Base-by-base conservation (phyloP, 805 yeast species). In the Starmerella asiatica region DNA sequence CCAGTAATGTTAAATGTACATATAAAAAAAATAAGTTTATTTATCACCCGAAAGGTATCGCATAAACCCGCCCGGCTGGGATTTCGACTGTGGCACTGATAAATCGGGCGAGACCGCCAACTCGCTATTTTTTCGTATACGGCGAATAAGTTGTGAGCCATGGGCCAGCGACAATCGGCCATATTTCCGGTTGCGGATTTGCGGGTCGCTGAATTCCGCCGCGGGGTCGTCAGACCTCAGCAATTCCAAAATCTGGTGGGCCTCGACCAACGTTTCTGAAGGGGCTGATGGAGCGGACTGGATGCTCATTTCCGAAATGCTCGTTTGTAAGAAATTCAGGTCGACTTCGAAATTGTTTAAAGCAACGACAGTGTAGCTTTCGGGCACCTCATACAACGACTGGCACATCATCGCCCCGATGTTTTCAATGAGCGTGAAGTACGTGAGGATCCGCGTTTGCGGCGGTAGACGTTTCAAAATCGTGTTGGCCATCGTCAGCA, bases 341-440 rank as follows among this genome's bases (percentile, higher is more conserved):
- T 88, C 97, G 21, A 71, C 55, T 50, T 81, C 82, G 56, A 88
- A 86, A 57, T 85, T 86, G 34, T 61, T 61, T 5, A 77, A 63
- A 0, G 88, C 79, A 42, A 62, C 76, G 18, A 66, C 64, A 17
- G 84, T 75, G 48, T 73, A 75, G 9, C 62, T 56, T 2, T 64
- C 56, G 1, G 68, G 69, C 1, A 75, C 71, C 16, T 69, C 68
- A 28, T 67, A 59, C 33, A 74, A 63, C 44, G 86, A 63, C 32
- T 69, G 67, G 45, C 80, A 64, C 56, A 88, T 73, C 45, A 76
- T 73, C 30, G 76, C 71, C 0, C 93, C 76, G 44, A 91, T 70
- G 47, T 80, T 76, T 61, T 86, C 97, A 56, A 82, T 83, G 21
- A 88, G 84, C 54, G 93, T 72, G 48, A 84, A 76, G 44, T 86